Percentiles rank a stretch among this genome's conserved stretches.
Conservation (phyloP, 371 early-diverging fungal species). For the Mucor irregularis region DNA sequence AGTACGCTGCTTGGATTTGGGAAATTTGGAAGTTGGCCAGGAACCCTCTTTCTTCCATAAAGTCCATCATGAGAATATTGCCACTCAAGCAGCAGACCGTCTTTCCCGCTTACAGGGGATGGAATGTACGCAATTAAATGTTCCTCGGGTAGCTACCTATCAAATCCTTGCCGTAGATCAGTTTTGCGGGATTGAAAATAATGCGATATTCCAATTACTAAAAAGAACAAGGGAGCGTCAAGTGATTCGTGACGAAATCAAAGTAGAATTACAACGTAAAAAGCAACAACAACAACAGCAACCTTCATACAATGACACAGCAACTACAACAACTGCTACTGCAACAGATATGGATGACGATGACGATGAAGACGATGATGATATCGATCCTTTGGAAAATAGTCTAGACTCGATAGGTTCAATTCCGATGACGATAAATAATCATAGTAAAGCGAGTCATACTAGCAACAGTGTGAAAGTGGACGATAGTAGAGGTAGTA, state of each 20-base stretch:
- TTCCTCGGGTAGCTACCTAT: constrained; percentile 33
- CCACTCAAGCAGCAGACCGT: constrained; percentile 3
- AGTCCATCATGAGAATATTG: too few relatives aligned
- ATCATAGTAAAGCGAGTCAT: too few relatives aligned
- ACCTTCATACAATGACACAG: not conserved
- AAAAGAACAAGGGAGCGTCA: constrained; percentile 35
- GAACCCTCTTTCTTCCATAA: constrained; percentile 12
- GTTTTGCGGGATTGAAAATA: constrained; percentile 34
- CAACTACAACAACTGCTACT: not conserved
- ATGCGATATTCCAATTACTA: constrained; percentile 30
- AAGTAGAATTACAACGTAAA: not conserved
- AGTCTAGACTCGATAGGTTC: too few relatives aligned
- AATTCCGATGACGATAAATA: too few relatives aligned
- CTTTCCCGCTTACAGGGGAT: constrained; percentile 9
- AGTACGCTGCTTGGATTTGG: constrained; percentile 24
- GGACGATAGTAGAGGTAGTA: not conserved
- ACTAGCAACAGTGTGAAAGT: not conserved
- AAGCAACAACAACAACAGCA: too few relatives aligned
- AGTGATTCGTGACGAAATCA: constrained; percentile 11
- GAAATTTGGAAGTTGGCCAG: constrained; percentile 14
- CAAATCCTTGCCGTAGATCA: constrained; percentile 43
- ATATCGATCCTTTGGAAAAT: not conserved
- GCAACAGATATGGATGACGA: not conserved
- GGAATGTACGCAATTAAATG: constrained; percentile 33
- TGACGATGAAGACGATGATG: not conserved